These are phyloP conservation scores for Keqinozyma sinolaborantium DNA, from an alignment of 1,139 yeast genomes.

Conservation along the genomic window DNA sequence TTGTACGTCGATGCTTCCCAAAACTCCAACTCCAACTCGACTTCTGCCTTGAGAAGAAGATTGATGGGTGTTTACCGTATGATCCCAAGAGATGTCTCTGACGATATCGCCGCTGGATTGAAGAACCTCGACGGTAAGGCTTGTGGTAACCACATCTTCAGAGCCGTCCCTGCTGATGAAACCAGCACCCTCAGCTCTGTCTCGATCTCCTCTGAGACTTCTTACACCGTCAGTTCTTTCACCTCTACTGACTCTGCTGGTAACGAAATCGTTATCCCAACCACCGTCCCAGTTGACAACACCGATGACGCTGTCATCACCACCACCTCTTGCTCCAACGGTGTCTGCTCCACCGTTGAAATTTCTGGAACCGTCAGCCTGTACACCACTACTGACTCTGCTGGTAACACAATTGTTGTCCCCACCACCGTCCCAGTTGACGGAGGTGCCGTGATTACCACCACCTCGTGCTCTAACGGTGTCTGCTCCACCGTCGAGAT, in stretches of 20 bases:
- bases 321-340: no score
- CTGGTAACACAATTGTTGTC: no score
- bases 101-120: conserved; percentile 21
- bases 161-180: conserved; percentile 13
- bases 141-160: conserved; percentile 17
- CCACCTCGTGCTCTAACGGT: conserved; percentile 11
- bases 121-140: conserved; percentile 23
- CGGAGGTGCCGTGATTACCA: conserved; percentile 34
- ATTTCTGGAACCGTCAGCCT: conserved; percentile 7
- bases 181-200: conserved; percentile 13
- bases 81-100: conserved; percentile 9
- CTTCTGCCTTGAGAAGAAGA: conserved; percentile 38
- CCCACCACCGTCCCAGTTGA: conserved; percentile 29
- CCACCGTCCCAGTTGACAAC: conserved; percentile 26
- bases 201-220: conserved; percentile 11
- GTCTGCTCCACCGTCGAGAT: conserved; percentile 12
- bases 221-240: conserved; percentile 5
- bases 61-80: conserved; percentile 8
- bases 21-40: conserved; percentile 32
- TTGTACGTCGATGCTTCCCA: conserved; percentile 24
- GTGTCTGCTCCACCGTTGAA: conserved; percentile 12
- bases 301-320: conserved; percentile 35
- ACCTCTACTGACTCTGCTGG: conserved; percentile 5
- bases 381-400: conserved; percentile 4
- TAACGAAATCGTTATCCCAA: no score